phyloP scores from a whole-genome alignment of 2,329 filamentous ascomycete genomes.

The Cytospora paraplurivora region DNA sequence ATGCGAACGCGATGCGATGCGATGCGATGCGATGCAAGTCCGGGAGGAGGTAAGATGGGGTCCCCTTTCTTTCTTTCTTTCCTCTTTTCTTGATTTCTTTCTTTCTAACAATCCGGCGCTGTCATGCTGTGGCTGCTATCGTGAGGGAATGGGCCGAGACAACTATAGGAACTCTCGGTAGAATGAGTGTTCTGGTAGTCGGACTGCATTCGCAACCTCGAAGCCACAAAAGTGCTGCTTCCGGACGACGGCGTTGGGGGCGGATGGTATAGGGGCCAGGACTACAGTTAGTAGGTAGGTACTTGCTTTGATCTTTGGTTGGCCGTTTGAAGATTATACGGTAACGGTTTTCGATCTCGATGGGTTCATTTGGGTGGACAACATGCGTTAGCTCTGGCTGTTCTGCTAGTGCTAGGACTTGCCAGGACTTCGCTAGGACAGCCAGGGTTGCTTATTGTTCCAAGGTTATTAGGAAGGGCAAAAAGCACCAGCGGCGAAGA shows the following conservation, averaged over 20 bases:
- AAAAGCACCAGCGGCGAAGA: not conserved
- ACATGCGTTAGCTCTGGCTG: too few species aligned
- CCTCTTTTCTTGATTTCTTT: too few species aligned
- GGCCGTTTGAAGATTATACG: not conserved
- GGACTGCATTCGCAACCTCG: not conserved
- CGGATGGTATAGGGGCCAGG: too few species aligned
- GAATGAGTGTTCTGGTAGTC: not conserved
- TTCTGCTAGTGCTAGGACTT: not conserved
- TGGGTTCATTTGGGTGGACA: not conserved
- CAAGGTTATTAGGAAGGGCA: not conserved
- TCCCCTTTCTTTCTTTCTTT: not conserved
- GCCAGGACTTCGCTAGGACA: not conserved
- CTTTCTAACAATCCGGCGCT: not conserved
- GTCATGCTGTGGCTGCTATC: not conserved
- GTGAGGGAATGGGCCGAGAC: too few species aligned
- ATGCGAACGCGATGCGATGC: too few species aligned
- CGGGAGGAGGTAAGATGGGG: not conserved
- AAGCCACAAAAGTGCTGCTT: not conserved
- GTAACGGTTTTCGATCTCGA: not conserved
- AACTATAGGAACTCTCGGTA: too few species aligned
- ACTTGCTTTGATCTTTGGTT: not conserved
- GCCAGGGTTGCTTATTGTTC: not conserved
- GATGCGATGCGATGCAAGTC: conserved; percentile 1
- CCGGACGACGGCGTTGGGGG: not conserved
- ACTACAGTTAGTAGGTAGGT: not conserved